Evolutionary conservation across 1,284 basidiomycete species (phyloP), one percentile per base, ranked within the genome.

Genomic region (Fomes fomentarius): DNA sequence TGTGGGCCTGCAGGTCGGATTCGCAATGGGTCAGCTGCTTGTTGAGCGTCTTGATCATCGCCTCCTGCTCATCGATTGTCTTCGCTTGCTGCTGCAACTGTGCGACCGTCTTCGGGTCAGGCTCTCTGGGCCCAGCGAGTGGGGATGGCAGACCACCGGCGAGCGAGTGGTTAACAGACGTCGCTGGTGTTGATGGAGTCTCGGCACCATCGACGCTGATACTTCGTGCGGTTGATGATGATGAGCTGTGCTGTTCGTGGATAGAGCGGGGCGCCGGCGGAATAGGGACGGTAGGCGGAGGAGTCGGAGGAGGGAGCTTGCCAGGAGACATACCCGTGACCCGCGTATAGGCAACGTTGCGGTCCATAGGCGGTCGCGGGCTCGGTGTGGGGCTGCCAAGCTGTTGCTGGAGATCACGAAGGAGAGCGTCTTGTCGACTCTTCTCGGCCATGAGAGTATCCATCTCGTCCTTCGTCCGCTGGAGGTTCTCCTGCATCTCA

Each of bases 11-110:
- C 55, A 96, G 77, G 71, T 96, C 94, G 57, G 81, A 85, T 73
- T 96, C 93, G 68, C 93, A 95, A 70, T 96, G 93, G 28, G 85
- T 85, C 50, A 97, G 73, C 72, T 95, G 93, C 72, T 95, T 94
- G 73, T 94, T 93, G 52, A 97, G 81, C 30, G 89, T 94, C 74
- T 92, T 91, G 76, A 96, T 94, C 89, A 91, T 93, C 45, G 80
- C 82, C 63, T 94, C 91, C 67, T 93, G 90, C 74, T 94, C 92
- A 25, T 86, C 89, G 42, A 94, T 76, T 47, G 83, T 83, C 66
- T 88, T 91, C 15, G 80, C 71, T 70, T 93, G 90, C 62, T 90
- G 84, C 60, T 91, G 87, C 11, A 94, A 65, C 64, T 84, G 84
- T 46, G 71, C 75, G 2, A 74, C 63, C 3, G 84, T 47, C 67